Conservation (phyloP, 1,139 yeast species). For the Saccharomyces hybrid region DNA sequence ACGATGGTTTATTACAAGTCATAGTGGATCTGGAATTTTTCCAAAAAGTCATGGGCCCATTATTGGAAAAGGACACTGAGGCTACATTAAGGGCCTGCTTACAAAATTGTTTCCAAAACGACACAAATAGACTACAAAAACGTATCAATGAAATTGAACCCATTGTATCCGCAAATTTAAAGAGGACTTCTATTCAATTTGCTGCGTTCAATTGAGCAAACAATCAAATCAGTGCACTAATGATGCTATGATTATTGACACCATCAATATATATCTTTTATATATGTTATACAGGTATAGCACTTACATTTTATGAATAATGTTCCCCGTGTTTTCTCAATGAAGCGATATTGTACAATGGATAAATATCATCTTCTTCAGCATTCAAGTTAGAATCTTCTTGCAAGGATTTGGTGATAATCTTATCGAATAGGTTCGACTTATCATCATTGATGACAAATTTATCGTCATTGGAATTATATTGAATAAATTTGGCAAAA, state of each 20-base stretch:
- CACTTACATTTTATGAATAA: slow-evolving; percentile 25
- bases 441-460: slow-evolving; percentile 31
- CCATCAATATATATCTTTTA: background rate
- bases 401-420: slow-evolving; percentile 18
- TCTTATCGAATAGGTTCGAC: slow-evolving; percentile 13
- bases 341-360: slow-evolving; percentile 55
- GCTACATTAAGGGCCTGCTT: slow-evolving; percentile 28
- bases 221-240: background rate
- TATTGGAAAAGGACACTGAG: slow-evolving; percentile 28
- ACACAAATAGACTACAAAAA: slow-evolving; percentile 23
- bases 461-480: slow-evolving; percentile 30
- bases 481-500: slow-evolving; percentile 32
- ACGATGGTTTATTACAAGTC: slow-evolving; percentile 34
- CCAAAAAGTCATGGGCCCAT: slow-evolving; percentile 26
- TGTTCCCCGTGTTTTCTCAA: slow-evolving; percentile 83
- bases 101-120: slow-evolving; percentile 31
- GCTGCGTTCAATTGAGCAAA: slow-evolving; percentile 25
- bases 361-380: slow-evolving; percentile 43
- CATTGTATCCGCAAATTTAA: slow-evolving; percentile 27
- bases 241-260: background rate
- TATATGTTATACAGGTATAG: background rate
- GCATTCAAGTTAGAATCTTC: slow-evolving; percentile 26
- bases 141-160: slow-evolving; percentile 29
- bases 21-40: slow-evolving; percentile 37
- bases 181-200: slow-evolving; percentile 29